A percentile compares a stretch with the other conserved stretches of the same genome.
Conservation (phyloP, 164 flowering plant genomes). For the Tetracentron sinense region DNA sequence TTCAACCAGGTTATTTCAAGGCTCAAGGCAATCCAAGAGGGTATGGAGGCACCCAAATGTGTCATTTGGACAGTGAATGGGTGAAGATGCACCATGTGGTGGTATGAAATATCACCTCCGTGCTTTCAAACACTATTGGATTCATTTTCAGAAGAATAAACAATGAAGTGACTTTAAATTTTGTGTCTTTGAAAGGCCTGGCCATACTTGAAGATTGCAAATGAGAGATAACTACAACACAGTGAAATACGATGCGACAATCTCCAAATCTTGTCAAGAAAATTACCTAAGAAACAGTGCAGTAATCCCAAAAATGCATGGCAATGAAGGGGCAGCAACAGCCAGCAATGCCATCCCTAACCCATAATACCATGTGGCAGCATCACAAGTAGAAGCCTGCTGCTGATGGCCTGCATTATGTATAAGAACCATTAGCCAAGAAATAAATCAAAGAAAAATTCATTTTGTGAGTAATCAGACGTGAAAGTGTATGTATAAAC, state of each 20-base stretch:
- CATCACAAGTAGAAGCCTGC: constrained; percentile 54
- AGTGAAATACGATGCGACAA: background rate
- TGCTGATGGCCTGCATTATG: constrained; percentile 69
- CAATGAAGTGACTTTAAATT: no score
- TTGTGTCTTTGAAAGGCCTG: background rate
- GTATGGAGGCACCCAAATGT: no score
- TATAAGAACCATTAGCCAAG: constrained; percentile 7
- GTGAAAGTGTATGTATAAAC: background rate
- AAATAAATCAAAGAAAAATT: background rate
- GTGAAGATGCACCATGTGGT: no score
- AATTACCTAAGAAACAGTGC: constrained; percentile 79
- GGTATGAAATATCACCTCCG: no score
- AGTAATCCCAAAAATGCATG: constrained; percentile 75
- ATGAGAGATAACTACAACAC: background rate
- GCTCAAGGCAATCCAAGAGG: no score
- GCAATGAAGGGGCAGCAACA: constrained; percentile 63
- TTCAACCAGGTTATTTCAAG: no score
- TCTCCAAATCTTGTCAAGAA: background rate
- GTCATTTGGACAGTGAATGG: no score
- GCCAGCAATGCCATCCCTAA: constrained; percentile 84
- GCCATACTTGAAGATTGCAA: background rate
- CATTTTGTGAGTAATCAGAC: background rate
- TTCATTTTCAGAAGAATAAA: no score
- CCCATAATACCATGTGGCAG: constrained; percentile 58
- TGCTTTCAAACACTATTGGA: no score